Evolutionary conservation across 208 protist genomes (phyloP), one percentile per base, ranked within the genome.

Genomic region (Leishmania major): DNA sequence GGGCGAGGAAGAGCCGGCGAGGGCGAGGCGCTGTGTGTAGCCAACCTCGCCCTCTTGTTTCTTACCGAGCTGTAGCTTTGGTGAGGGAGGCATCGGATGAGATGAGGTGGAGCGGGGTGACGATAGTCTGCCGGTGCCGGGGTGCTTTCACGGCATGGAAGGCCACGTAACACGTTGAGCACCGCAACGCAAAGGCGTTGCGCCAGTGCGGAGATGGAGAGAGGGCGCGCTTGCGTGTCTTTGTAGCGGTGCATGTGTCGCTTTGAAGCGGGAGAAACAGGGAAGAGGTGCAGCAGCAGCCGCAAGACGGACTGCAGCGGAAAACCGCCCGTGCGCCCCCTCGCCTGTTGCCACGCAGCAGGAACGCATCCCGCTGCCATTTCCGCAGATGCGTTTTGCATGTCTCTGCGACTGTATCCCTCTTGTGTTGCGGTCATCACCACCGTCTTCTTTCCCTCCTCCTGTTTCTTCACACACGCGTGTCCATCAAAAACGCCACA

Each of bases 1-100:
- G 17, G 35, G 28, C 4, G 75, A 35, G 8, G 71, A 72, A 15
- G 79, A 81, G 71, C 59, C 70, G 35, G 66, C 75, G 2, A 47
- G 13, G 22, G 60, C 78, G n/a, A 82, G 74, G 37, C 5, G n/a
- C n/a, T 28, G 45, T 17, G 45, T 55, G 70, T 74, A 74, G 37
- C 10, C 45, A 19, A 15, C 45, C 43, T 43, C 28, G 5, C 8
- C 5, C 8, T 28, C 47, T 60, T 28, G 17, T 45, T 5, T n/a
- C 40, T 43, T 40, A 70, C 66, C n/a, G 10, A 31, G 40, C 40
- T 25, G 40, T 22, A 15, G 25, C 17, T 49, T 73, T 49, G 67
- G 40, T 73, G 35, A 31, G 0, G 62, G 28, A 35, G 31, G 17
- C 43, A 43, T n/a, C 76, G 28, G 55, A 40, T 71, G 31, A 43